phyloP scores from a whole-genome alignment of 805 yeast species.

The Komagataella ulmi region DNA sequence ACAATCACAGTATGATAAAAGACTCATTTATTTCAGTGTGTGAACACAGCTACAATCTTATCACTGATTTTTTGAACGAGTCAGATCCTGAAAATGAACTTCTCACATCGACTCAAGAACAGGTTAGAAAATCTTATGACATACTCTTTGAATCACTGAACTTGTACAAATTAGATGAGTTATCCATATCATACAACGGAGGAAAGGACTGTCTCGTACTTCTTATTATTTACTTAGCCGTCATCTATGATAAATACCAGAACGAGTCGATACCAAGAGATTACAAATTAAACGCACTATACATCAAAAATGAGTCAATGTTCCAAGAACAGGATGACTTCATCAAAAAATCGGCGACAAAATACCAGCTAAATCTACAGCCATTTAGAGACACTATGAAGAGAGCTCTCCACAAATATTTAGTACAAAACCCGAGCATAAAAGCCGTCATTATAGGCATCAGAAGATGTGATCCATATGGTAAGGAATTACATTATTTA shows the following conservation, averaged over 20 bases:
- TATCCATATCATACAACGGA: conserved; percentile 85
- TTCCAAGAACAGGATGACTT: conserved; percentile 62
- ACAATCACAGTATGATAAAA: neutral
- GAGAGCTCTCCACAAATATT: conserved; percentile 54
- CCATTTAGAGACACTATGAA: conserved; percentile 36
- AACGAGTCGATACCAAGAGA: conserved; percentile 11
- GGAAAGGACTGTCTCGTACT: conserved; percentile 94
- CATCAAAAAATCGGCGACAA: conserved; percentile 35
- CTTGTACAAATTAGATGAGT: conserved; percentile 23
- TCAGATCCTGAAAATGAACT: conserved; percentile 5
- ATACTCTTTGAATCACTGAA: conserved; percentile 10
- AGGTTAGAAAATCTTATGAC: conserved; percentile 10
- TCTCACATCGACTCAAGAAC: conserved; percentile 11
- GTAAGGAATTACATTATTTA: conserved; percentile 38
- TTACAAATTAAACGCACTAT: conserved; percentile 41
- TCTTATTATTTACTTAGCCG: conserved; percentile 61
- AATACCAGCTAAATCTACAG: conserved; percentile 41
- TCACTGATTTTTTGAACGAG: conserved; percentile 6
- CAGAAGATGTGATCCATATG: conserved; percentile 79
- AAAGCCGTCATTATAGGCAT: conserved; percentile 80
- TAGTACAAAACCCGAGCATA: conserved; percentile 36
- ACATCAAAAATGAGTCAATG: conserved; percentile 61
- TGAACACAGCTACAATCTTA: conserved; percentile 8
- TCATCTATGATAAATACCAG: conserved; percentile 15
- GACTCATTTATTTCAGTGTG: conserved; percentile 10